Evolutionary conservation across 1,284 basidiomycete species (phyloP), one percentile per base, ranked within the genome.

Genomic region (Taiwanofungus camphoratus): DNA sequence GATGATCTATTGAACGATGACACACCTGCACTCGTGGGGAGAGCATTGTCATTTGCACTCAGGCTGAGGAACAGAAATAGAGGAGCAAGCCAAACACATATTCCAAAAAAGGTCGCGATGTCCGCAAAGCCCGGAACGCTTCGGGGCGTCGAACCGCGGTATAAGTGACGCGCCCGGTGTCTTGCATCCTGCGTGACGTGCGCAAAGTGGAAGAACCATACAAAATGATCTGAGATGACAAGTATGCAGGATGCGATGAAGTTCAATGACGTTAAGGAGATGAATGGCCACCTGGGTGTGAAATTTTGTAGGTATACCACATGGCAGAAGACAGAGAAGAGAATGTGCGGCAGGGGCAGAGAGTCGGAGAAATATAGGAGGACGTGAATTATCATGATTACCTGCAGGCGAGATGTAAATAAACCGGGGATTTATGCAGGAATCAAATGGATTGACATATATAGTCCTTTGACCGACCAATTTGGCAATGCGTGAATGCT

Each of bases 181-280:
- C 67, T 51, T 5, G 73, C 69, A 38, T 76, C 71, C 44, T 76
- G 69, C 1, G 86, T 81, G 32, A 82, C 52, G 16, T 71, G 76
- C 20, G 92, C 79, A 61, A 96, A 96, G 67, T 95, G 75, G 66
- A 89, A 91, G 72, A 97, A 96, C 89, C 92, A 95, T 41, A 89
- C 63, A 59, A 96, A 96, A 66, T 97, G 93, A 65, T 96, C 91
- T 2, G 70, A 64, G 42, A 97, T 76, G 45, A 94, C 92, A 42
- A 93, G 69, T 9, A 76, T 51, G 61, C 92, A 95, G 0, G 91
- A 94, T 1, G 78, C 74, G 42, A 97, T 61, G 70, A 97, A 96
- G 3, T 81, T 78, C 13, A 71, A 60, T 0, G 92, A 95, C 5
- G 87, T 77, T 39, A 97, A 74, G 2, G 89, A 91, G 54, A 97